A percentile compares a stretch with the other conserved stretches of the same genome.
Conservation (phyloP, 1,139 yeast genomes). For the Yamadazyma atmosphaerica region DNA sequence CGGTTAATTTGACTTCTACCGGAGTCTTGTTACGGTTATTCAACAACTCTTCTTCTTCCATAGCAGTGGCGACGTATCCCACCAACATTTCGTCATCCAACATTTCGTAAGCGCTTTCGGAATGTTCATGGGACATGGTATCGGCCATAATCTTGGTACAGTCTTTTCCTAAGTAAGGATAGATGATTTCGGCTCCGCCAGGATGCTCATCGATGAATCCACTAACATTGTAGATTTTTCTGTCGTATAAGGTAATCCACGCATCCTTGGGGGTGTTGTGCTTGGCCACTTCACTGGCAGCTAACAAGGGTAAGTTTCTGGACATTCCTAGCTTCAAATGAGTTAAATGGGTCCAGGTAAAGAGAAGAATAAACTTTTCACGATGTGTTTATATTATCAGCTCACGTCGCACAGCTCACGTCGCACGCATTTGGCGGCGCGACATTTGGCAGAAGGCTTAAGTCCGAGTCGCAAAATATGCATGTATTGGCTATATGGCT, state of each 20-base stretch:
- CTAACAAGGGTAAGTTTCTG: constrained; percentile 34
- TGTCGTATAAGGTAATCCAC: constrained; percentile 72
- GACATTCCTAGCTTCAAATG: constrained; percentile 17
- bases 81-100: constrained; percentile 67
- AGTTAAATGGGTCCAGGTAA: constrained; percentile 2
- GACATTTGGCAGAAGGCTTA: no score
- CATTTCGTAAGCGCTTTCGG: constrained; percentile 87
- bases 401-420: no score
- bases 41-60: constrained; percentile 43
- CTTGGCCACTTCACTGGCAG: constrained; percentile 40
- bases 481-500: no score
- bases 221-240: constrained; percentile 84
- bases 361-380: no score
- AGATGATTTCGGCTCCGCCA: constrained; percentile 75
- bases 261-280: constrained; percentile 59
- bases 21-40: constrained; percentile 43
- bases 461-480: no score
- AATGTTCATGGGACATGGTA: constrained; percentile 66
- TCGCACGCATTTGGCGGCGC: no score
- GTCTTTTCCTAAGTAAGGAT: constrained; percentile 82
- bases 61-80: constrained; percentile 47
- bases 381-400: no score
- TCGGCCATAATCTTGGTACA: constrained; percentile 80
- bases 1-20: constrained; percentile 38
- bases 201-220: constrained; percentile 82